These are phyloP conservation scores for Pleurotus platypus DNA, from an alignment of 768 basidiomycete genomes.

Conservation along the genomic window DNA sequence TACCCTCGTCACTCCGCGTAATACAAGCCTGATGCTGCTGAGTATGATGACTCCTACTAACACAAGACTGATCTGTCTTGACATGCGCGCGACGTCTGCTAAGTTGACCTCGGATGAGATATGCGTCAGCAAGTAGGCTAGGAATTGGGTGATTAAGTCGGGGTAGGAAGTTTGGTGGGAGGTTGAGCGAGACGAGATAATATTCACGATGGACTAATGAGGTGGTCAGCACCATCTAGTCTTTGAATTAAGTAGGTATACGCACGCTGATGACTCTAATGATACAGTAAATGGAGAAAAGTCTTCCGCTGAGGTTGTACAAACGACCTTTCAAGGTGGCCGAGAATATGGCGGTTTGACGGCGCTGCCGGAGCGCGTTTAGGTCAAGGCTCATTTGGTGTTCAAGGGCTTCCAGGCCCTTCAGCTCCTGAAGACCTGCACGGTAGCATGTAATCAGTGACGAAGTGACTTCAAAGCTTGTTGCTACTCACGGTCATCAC, in stretches of 20 bases:
- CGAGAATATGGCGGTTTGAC: constrained; percentile 45
- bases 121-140: constrained; percentile 27
- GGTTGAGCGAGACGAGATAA: constrained; percentile 34
- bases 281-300: constrained; percentile 68
- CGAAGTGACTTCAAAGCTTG: background rate
- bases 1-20: constrained; percentile 64
- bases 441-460: background rate
- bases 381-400: constrained; percentile 63
- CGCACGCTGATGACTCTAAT: constrained; percentile 60
- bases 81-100: constrained; percentile 32
- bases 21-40: constrained; percentile 65
- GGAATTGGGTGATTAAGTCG: constrained; percentile 36
- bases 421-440: constrained; percentile 52
- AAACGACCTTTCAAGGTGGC: constrained; percentile 53
- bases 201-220: constrained; percentile 47
- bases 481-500: constrained; percentile 36
- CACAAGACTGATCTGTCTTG: constrained; percentile 54
- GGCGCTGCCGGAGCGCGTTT: constrained; percentile 43
- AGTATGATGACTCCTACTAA: constrained; percentile 78
- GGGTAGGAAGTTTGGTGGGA: constrained; percentile 32
- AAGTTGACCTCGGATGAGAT: constrained; percentile 21
- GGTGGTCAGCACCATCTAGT: background rate
- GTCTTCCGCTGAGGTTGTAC: constrained; percentile 38
- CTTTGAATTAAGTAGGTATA: background rate
- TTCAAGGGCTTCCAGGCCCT: constrained; percentile 64